Base-by-base conservation (phyloP, 202 grass and related monocot genomes). In the Panicum hallii region DNA sequence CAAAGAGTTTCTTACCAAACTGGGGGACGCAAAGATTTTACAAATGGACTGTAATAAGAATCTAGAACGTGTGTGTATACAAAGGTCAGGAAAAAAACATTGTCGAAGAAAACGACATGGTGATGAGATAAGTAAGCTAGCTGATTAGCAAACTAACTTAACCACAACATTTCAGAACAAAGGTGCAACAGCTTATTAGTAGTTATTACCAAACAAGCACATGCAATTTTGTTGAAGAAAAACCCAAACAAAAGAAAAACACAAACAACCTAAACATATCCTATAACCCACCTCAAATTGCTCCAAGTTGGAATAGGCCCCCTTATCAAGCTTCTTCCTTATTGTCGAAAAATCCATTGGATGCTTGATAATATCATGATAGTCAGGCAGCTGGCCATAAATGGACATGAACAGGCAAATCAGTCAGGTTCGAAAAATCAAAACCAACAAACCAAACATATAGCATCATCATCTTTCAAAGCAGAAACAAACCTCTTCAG, bases 281-380 rank as follows among this genome's bases (percentile, higher is more conserved):
- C 32, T 34, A 5, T 60, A 28, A 84, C 89, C 65, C 60, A 97
- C 95, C 95, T 98, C 95, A 77, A 98, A 98, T 60, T 98, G 95
- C 69, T 98, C 95, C 82, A 98, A 87, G 67, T 69, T 91, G 6
- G 54, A 80, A 85, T 95, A 98, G 20, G 74, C 82, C 8, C 76
- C 86, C 6, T 90, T 87, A 54, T 91, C 79, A 14, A 99, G 96
- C 73, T 99, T 99, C 81, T 96, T 86, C 7, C 91, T 50, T 48
- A 96, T 17, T 23, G 96, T 99, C 4, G 32, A 85, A 83, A 96
- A 96, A 86, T 99, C 96, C 96, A 99, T 99, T 0, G 96, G 96
- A 86, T 99, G 80, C 61, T 95, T 88, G 78, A 99, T 92, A 67
- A 99, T 95, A 74, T 99, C 97, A 86, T 80, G 86, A 74, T 99